These are phyloP conservation scores for Maudiozyma pseudohumilis DNA, from an alignment of 805 yeast genomes.

Conservation along the genomic window DNA sequence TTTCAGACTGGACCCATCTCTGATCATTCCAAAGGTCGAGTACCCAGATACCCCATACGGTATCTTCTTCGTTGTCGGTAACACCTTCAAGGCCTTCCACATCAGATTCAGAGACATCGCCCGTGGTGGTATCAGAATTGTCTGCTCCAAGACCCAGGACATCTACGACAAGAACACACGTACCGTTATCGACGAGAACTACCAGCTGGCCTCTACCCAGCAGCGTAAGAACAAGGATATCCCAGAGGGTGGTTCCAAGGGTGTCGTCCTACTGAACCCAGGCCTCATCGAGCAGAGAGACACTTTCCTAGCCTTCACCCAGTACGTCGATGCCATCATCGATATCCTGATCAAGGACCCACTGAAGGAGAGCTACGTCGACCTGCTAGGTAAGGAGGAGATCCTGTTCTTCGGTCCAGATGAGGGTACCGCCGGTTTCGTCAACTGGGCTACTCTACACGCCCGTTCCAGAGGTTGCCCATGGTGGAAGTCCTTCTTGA, in stretches of 20 bases:
- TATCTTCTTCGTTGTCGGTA: constrained; percentile 90
- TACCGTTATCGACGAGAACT: constrained; percentile 90
- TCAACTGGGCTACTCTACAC: constrained; percentile 95
- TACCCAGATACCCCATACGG: constrained; percentile 92
- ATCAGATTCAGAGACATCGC: constrained; percentile 95
- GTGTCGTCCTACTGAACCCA: constrained; percentile 81
- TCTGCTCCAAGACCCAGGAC: constrained; percentile 75
- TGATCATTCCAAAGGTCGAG: constrained; percentile 67
- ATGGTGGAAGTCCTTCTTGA: constrained; percentile 97
- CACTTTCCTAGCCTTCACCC: constrained; percentile 78
- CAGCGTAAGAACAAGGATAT: constrained; percentile 96
- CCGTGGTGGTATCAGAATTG: constrained; percentile 96
- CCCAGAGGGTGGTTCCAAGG: constrained; percentile 98
- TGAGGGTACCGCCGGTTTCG: constrained; percentile 93
- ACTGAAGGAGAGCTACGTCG: constrained; percentile 74
- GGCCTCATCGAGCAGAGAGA: constrained; percentile 60
- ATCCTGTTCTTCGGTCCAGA: constrained; percentile 98
- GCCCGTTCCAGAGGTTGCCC: constrained; percentile 88
- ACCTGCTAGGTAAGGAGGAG: constrained; percentile 73
- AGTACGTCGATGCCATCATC: constrained; percentile 83
- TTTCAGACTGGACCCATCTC: constrained; percentile 78
- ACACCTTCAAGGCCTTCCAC: constrained; percentile 95
- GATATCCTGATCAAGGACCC: constrained; percentile 79
- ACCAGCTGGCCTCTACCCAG: constrained; percentile 90
- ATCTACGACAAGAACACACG: constrained; percentile 78